Evolutionary conservation across 768 basidiomycete species (phyloP).

Genomic region (Auriscalpium microsporum): DNA sequence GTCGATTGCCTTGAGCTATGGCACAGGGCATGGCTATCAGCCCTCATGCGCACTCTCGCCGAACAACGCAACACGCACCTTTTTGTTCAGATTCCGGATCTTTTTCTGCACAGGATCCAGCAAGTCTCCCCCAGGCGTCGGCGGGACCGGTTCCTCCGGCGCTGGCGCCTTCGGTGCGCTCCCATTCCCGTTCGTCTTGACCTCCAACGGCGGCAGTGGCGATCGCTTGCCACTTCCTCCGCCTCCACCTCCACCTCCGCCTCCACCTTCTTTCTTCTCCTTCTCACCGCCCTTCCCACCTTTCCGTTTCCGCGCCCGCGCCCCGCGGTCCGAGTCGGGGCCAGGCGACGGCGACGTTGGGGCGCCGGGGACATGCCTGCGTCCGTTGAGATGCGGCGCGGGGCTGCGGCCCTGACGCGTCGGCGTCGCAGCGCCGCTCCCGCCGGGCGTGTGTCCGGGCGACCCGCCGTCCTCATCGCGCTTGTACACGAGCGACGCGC

Average conservation of each 20-base stretch:
- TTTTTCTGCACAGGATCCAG: slow-evolving; percentile 86
- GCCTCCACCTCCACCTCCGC: slow-evolving; percentile 18
- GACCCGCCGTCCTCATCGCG: slow-evolving; percentile 84
- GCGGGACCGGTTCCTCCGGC: slow-evolving; percentile 32
- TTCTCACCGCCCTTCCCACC: slow-evolving; percentile 33
- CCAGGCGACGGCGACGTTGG: slow-evolving; percentile 40
- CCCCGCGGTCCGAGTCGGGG: slow-evolving; percentile 31
- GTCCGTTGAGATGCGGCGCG: slow-evolving; percentile 35
- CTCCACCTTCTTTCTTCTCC: slow-evolving; percentile 24
- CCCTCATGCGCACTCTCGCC: neutral
- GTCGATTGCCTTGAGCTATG: slow-evolving; percentile 93
- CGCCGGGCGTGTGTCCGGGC: slow-evolving; percentile 23
- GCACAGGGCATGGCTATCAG: slow-evolving; percentile 4
- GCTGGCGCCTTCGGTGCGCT: neutral
- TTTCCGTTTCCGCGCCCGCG: slow-evolving; percentile 54
- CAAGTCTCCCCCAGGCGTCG: slow-evolving; percentile 48
- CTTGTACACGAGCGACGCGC: slow-evolving; percentile 84
- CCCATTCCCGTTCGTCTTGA: slow-evolving; percentile 13
- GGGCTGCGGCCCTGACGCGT: slow-evolving; percentile 54
- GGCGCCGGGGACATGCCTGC: slow-evolving; percentile 68
- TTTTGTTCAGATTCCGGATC: slow-evolving; percentile 90
- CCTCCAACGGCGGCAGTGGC: slow-evolving; percentile 31
- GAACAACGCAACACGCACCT: slow-evolving; percentile 39
- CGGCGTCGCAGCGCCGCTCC: slow-evolving; percentile 53
- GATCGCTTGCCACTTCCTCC: slow-evolving; percentile 11